These are phyloP conservation scores for Cryphonectria radicalis DNA, from an alignment of 2,329 filamentous ascomycete genomes.

Conservation along the genomic window DNA sequence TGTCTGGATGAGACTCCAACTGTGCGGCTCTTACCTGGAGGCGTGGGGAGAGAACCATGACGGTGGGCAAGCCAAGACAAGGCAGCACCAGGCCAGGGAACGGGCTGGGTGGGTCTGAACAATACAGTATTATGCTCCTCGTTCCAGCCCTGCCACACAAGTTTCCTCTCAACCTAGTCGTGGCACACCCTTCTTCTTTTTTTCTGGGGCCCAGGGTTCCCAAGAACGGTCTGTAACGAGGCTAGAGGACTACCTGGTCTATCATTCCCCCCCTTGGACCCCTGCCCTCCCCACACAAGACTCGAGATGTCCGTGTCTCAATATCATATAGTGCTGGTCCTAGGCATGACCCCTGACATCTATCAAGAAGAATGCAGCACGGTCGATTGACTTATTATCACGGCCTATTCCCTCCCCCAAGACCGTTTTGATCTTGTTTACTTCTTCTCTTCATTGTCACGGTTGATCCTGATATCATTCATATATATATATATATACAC, in stretches of 20 bases:
- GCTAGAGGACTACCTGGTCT: constrained; percentile 43
- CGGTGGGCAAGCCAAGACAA: constrained; percentile 22
- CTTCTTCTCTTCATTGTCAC: constrained; percentile 34
- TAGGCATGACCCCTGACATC: constrained; percentile 31
- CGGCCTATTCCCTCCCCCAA: constrained; percentile 33
- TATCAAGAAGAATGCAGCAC: constrained; percentile 11
- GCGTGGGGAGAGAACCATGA: constrained; percentile 20
- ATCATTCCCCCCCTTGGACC: constrained; percentile 32
- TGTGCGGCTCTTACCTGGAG: constrained; percentile 26
- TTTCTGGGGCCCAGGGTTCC: constrained; percentile 25
- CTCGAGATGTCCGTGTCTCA: constrained; percentile 42
- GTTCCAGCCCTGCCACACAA: constrained; percentile 23
- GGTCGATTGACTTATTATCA: constrained; percentile 27
- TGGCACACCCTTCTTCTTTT: constrained; percentile 11
- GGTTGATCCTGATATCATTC: constrained; percentile 30
- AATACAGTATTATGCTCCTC: constrained; percentile 19
- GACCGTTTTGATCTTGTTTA: constrained; percentile 35
- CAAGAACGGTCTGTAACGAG: constrained; percentile 45
- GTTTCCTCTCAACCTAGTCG: constrained; percentile 23
- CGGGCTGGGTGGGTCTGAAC: constrained; percentile 25
- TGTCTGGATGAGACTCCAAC: constrained; percentile 28
- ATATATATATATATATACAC: constrained; percentile 17
- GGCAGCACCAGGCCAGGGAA: constrained; percentile 24
- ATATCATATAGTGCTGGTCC: constrained; percentile 36
- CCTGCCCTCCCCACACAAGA: constrained; percentile 39